Conservation (phyloP, 2,329 filamentous ascomycete species). For the Alternaria solani region DNA sequence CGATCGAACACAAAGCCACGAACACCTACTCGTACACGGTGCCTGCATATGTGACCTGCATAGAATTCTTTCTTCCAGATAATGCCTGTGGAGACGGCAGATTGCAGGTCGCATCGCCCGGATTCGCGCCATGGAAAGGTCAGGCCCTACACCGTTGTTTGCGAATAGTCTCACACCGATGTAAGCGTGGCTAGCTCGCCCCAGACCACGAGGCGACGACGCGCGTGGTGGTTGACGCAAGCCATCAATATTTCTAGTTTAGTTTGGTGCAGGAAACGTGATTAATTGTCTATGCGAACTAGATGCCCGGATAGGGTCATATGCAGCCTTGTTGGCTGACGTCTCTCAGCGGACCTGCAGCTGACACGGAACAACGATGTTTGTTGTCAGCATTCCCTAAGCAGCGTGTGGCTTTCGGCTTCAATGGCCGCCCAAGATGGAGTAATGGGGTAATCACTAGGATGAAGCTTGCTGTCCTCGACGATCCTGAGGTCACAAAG, state of each 20-base stretch:
- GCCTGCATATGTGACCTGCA: slow-evolving; percentile 17
- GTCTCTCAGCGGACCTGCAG: slow-evolving; percentile 31
- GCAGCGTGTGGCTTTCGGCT: slow-evolving; percentile 18
- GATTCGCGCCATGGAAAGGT: background rate
- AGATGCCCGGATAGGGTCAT: slow-evolving; percentile 12
- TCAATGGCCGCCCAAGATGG: slow-evolving; percentile 3
- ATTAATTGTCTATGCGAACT: slow-evolving; percentile 32
- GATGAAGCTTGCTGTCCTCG: background rate
- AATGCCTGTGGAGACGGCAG: background rate
- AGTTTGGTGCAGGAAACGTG: slow-evolving; percentile 22
- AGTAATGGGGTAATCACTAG: background rate
- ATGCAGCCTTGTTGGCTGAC: slow-evolving; percentile 18
- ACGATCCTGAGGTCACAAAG: background rate
- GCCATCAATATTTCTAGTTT: background rate
- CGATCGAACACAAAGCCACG: background rate
- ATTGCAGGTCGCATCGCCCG: slow-evolving; percentile 1
- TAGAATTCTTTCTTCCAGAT: background rate
- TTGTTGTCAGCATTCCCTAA: slow-evolving; percentile 20
- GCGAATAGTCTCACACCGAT: slow-evolving; percentile 11
- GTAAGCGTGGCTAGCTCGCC: slow-evolving; percentile 7
- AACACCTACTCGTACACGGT: slow-evolving; percentile 6
- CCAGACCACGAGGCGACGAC: slow-evolving; percentile 9
- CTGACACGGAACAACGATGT: slow-evolving; percentile 28
- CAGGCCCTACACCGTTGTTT: slow-evolving; percentile 5
- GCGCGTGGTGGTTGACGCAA: slow-evolving; percentile 12